Conservation (phyloP, 2,329 filamentous ascomycete species). For the Diplocarpon rosae region DNA sequence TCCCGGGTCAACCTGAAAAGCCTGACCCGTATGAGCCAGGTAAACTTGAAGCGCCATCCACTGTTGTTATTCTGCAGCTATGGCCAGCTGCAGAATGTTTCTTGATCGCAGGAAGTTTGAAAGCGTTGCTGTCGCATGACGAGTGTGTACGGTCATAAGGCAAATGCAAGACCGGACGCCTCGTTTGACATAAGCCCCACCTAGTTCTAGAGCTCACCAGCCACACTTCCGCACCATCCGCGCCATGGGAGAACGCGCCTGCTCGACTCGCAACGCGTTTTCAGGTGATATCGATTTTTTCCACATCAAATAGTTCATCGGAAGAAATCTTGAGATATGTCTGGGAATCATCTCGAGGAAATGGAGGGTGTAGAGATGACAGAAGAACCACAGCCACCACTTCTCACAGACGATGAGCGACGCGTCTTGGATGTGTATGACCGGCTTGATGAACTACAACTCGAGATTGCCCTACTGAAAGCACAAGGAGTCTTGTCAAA, state of each 20-base stretch:
- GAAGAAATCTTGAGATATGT: not conserved
- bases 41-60: conserved; percentile 81
- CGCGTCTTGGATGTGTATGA: conserved; percentile 60
- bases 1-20: conserved; percentile 66
- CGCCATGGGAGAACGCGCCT: conserved; percentile 1
- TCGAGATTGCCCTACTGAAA: conserved; percentile 59
- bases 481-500: conserved; percentile 28
- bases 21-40: conserved; percentile 86
- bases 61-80: conserved; percentile 22
- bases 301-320: not conserved
- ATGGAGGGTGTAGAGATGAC: conserved; percentile 24
- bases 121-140: conserved; percentile 15
- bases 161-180: conserved; percentile 8
- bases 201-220: not conserved
- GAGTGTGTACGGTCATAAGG: conserved; percentile 15
- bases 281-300: not conserved
- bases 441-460: conserved; percentile 55
- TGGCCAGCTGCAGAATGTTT: conserved; percentile 16
- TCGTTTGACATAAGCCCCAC: conserved; percentile 6
- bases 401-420: conserved; percentile 55
- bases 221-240: not conserved
- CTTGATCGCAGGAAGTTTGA: conserved; percentile 9
- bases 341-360: conserved; percentile 4
- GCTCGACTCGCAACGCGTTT: not conserved
- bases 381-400: conserved; percentile 28